Evolutionary conservation across 176 grass and related monocot genomes (phyloP), one percentile per base, ranked within the genome.

Genomic region (Guadua angustifolia): DNA sequence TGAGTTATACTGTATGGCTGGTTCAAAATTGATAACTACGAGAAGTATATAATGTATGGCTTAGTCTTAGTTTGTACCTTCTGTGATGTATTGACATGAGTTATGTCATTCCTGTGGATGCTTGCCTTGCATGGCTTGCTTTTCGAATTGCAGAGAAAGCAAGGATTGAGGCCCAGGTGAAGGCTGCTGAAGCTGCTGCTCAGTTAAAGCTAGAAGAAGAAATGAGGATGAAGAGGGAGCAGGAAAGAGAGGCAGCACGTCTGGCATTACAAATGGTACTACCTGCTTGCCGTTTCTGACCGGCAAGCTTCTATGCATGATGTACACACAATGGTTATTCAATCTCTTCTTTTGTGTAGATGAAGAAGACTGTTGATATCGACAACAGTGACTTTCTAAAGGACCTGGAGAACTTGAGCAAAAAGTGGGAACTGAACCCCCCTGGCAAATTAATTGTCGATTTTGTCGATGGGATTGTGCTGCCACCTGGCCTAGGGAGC

Each of bases 281-380:
- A n/a, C 51, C 19, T 56, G 12, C 50, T 50, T 63, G 36, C 44
- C 70, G 78, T 58, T 74, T 80, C 36, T 17, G 59, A 71, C 53
- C 43, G 65, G 40, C 33, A 74, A 52, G 67, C 69, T 71, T 90
- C 8, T 47, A 79, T 63, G 22, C 39, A 64, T 87, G 65, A 69
- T 71, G 25, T 40, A 38, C n/a, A 38, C n/a, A 68, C 14, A 69
- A 39, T 72, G 7, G 19, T 84, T 83, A 22, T 42, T 70, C 70
- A 78, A 39, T 44, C 16, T 45, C n/a, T 82, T 10, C 62, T 83
- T 59, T 64, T 46, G 2, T 88, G 63, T 67, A 97, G 95, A 88
- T 97, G 83, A 86, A 97, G 82, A 97, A 92, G 79, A 97, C 95
- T 1, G 86, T 94, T n/a, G 90, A 97, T 50, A 92, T 97, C 69